Evolutionary conservation across 768 basidiomycete genomes (phyloP).

Genomic region (Suillus lakei): DNA sequence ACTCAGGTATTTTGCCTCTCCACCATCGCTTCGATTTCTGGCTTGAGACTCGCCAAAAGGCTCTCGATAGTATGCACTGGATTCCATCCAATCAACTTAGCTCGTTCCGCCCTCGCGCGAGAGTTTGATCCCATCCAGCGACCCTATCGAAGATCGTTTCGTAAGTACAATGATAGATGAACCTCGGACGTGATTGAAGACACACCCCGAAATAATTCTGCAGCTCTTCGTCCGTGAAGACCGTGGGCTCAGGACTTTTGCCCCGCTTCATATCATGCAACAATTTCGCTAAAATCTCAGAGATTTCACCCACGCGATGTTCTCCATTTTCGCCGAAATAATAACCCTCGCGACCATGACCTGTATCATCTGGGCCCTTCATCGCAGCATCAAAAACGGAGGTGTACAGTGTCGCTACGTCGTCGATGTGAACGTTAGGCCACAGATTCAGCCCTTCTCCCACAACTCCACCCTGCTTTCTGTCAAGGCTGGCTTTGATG

Average conservation of each 20-base stretch:
- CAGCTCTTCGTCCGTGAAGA: slow-evolving; percentile 23
- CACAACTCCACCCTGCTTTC: slow-evolving; percentile 25
- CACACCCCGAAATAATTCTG: slow-evolving; percentile 10
- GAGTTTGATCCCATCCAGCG: slow-evolving; percentile 29
- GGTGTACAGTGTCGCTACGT: slow-evolving; percentile 24
- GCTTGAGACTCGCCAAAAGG: background rate
- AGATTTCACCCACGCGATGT: slow-evolving; percentile 20
- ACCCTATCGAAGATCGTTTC: slow-evolving; percentile 7
- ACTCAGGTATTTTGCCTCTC: background rate
- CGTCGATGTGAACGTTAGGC: slow-evolving; percentile 26
- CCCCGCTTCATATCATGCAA: slow-evolving; percentile 23
- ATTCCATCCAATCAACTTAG: slow-evolving; percentile 33
- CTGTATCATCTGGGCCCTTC: slow-evolving; percentile 10
- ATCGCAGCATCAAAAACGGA: slow-evolving; percentile 19
- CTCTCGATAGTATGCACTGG: slow-evolving; percentile 37
- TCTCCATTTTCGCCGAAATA: slow-evolving; percentile 31
- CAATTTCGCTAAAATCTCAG: slow-evolving; percentile 13
- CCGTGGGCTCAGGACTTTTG: slow-evolving; percentile 13
- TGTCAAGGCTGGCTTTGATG: slow-evolving; percentile 24
- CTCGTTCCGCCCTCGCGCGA: slow-evolving; percentile 24
- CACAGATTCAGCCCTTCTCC: slow-evolving; percentile 34
- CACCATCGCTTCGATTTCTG: background rate
- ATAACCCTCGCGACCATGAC: slow-evolving; percentile 28
- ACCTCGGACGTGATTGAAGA: background rate
- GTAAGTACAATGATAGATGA: background rate